Evolutionary conservation across 2,329 filamentous ascomycete genomes (phyloP).

Genomic region (Curvularia lunata): DNA sequence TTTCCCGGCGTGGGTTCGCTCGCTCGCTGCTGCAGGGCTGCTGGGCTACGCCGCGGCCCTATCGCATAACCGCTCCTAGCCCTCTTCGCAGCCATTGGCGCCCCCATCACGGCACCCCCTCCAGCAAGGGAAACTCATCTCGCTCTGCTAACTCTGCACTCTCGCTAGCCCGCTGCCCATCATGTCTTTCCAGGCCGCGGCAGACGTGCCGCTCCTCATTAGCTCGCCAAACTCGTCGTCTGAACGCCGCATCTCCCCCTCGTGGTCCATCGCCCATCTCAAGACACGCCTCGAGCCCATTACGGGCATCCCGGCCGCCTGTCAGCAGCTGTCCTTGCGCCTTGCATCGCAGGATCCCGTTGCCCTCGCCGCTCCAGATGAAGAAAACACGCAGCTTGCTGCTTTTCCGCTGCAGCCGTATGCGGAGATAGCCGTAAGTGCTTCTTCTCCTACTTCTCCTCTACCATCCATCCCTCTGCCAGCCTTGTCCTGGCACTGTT

Average conservation of each 20-base stretch:
- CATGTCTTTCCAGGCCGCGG: constrained; percentile 57
- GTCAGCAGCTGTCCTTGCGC: constrained; percentile 77
- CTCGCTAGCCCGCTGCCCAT: constrained; percentile 13
- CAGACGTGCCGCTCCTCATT: constrained; percentile 77
- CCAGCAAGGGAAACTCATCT: constrained; percentile 11
- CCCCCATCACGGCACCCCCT: constrained; percentile 18
- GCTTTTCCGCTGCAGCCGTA: constrained; percentile 73
- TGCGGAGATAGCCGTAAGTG: constrained; percentile 79
- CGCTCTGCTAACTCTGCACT: constrained; percentile 16
- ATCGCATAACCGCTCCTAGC: background rate
- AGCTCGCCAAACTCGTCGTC: constrained; percentile 78
- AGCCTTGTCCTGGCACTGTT: constrained; percentile 22
- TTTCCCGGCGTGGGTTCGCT: constrained; percentile 4
- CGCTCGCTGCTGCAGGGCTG: constrained; percentile 11
- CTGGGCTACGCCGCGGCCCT: background rate
- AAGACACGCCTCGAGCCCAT: constrained; percentile 90
- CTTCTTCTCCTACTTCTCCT: constrained; percentile 17
- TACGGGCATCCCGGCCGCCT: constrained; percentile 84
- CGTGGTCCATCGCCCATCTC: constrained; percentile 85
- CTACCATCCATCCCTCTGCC: constrained; percentile 25
- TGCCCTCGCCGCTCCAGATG: constrained; percentile 71
- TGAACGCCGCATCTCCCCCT: constrained; percentile 88
- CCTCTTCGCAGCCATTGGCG: constrained; percentile 11
- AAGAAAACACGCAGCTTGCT: constrained; percentile 71
- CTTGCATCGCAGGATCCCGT: constrained; percentile 67